Conservation (phyloP, 768 basidiomycete genomes). For the Amyloporia xantha region DNA sequence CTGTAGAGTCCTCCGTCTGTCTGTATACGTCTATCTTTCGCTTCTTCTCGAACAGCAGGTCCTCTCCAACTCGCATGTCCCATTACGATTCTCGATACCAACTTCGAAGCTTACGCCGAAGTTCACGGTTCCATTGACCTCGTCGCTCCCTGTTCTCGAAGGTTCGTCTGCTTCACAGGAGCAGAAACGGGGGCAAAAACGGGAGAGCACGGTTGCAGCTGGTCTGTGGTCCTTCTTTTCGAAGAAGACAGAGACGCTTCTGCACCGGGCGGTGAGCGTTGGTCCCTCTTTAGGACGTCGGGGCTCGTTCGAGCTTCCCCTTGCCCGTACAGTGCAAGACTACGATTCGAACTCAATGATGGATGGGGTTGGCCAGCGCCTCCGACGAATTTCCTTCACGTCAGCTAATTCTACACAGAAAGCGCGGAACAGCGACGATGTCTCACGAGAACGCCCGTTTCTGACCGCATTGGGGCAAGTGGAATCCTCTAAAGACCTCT, state of each 20-base stretch:
- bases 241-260: conserved; percentile 29
- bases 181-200: conserved; percentile 15
- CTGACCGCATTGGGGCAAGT: conserved; percentile 34
- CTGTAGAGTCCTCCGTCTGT: conserved; percentile 41
- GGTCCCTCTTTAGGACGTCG: conserved; percentile 23
- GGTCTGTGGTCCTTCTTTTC: conserved; percentile 32
- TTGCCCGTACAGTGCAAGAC: conserved; percentile 6
- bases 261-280: conserved; percentile 23
- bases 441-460: conserved; percentile 24
- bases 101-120: conserved; percentile 17
- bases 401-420: conserved; percentile 7
- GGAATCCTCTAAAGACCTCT: conserved; percentile 29
- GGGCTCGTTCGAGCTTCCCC: conserved; percentile 36
- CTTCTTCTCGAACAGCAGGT: conserved; percentile 57
- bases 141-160: neutral
- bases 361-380: conserved; percentile 8
- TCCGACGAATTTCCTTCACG: conserved; percentile 12
- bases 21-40: conserved; percentile 49
- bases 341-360: conserved; percentile 5
- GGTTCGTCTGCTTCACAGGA: conserved; percentile 16
- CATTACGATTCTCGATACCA: conserved; percentile 36
- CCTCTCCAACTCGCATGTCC: conserved; percentile 43
- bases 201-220: conserved; percentile 17
- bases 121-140: conserved; percentile 1
- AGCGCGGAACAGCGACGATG: neutral